Base-by-base conservation (phyloP, 2,329 filamentous ascomycete species). In the Aquanectria penicillioides region DNA sequence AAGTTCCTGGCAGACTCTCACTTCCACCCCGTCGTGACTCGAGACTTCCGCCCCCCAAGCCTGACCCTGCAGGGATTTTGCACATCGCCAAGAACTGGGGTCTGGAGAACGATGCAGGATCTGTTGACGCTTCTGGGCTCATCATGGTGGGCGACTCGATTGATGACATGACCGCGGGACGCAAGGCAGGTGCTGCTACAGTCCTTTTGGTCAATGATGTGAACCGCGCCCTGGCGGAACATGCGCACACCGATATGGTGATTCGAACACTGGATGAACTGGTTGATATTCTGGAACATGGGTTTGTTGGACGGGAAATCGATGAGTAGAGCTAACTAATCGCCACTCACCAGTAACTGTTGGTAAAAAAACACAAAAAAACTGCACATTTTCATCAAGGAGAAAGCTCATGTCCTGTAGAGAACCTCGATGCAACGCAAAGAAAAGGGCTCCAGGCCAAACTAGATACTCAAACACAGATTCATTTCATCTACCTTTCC, bases 111-210 rank as follows among this genome's bases (percentile, higher is more conserved):
- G 61, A 66, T n/a, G 49, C 57, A 10, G 72, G 71, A 10, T 53
- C 61, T 38, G 69, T 71, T 1, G 80, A 82, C 60, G 84, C 80
- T 3, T 81, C 77, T 36, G 75, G 73, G 6, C 69, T 87, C 36
- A 85, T 88, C 66, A 89, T 89, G 86, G 86, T 89, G 18, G 91
- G 91, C 4, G 91, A 94, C 72, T 93, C 89, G 13, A 87, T 97
- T 53, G 95, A 98, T 74, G 95, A 99, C 73, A 96, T 98, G 87
- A 91, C 89, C 7, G 93, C 94, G 1, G 94, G 95, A 0, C 85
- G 89, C 59, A 83, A 82, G 49, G 94, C 94, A 0, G 94, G 94
- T 1, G 92, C 94, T 1, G 91, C 93, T 28, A 98, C 95, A 0
- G 93, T 98, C n/a, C 73, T 98, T 72, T 80, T 99, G 38, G 83